Evolutionary conservation across 768 basidiomycete species (phyloP), one percentile per base, ranked within the genome.

Genomic region (Hypholoma sublateritium): DNA sequence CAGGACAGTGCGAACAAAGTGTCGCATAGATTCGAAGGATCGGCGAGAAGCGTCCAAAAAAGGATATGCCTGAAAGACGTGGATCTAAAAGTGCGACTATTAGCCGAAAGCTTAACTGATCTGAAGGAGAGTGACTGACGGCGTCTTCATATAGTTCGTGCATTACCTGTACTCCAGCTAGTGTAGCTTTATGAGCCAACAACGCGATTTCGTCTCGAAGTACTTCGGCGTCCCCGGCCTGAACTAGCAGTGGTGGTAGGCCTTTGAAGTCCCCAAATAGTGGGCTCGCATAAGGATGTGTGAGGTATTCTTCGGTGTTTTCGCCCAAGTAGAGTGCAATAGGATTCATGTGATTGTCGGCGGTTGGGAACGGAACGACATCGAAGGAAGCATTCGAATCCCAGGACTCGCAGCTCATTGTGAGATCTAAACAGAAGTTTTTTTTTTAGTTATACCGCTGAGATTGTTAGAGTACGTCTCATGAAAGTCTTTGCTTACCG

Each of bases 341-440:
- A 1, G 96, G 96, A 68, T 98, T 91, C 66, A 98, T 80, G 69
- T 95, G 94, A 66, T 93, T 91, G 56, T 87, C 87, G 37, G 81
- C 76, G 1, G 79, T 74, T 4, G 91, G 91, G 47, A 79, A 78
- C 2, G 91, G 88, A 1, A 95, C 84, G 44, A 95, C 86, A 69
- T 95, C 93, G 69, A 79, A 95, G n/a, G 80, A 74, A 24, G 89
- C 86, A 70, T 98, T 98, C 55, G 89, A 91, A 28, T 96, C 93
- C 93, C 96, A 98, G n/a, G 94, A 96, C 55, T 95, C 92, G 69
- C 95, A 98, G 62, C 93, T 95, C 86, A 97, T 92, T 0, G 97
- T 98, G 59, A 99, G 74, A 70, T 96, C 93, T 92, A 61, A 17
- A 35, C 17, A 21, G 34, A 35, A 22, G 47, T 22, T 43, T n/a